Base-by-base conservation (phyloP, 2,329 filamentous ascomycete genomes). In the Botrytis paeoniae region DNA sequence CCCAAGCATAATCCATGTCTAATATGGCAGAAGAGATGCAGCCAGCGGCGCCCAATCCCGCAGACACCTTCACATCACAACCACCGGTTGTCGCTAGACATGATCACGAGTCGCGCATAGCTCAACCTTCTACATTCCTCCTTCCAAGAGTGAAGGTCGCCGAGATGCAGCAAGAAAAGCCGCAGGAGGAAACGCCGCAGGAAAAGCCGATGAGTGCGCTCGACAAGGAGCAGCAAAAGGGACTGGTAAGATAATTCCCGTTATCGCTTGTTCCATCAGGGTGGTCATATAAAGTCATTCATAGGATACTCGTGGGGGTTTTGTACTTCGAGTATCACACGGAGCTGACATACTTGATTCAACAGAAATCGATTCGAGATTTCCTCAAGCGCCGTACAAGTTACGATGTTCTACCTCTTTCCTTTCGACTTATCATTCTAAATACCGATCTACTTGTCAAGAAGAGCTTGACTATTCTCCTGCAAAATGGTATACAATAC, bases 361-460 rank as follows among this genome's bases (percentile, higher is more conserved):
- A 54, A 75, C 83, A 97, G 95, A 91, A 91, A 85, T 92, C 93
- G 76, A 95, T 98, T 79, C 93, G 96, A 83, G 93, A 97, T 79
- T 99, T 99, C 84, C 90, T 99, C 81, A 97, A 95, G 83, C 92
- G 97, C 78, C 92, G 96, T 81, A 98, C 94, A 51, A 98, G 95
- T 82, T 99, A 99, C 86, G 96, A 99, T 84, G 96, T 99, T 77
- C 88, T 99, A 65, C 96, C 96, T 29, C 89, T 99, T 75, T 98
- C 95, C 78, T 99, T 97, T 84, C 93, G 96, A 76, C 90, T 99
- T 72, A 97, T 99, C 80, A 90, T 98, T 76, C 93, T 99, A 82
- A 97, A 99, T 83, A 98, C 94, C 75, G 91, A 95, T 75, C 88
- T 99, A 73, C 90, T 98, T 72, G 97, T 99, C 79, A 97, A 97